Evolutionary conservation across 2,329 filamentous ascomycete genomes (phyloP).

Genomic region (Xylariomycetidae sp.): DNA sequence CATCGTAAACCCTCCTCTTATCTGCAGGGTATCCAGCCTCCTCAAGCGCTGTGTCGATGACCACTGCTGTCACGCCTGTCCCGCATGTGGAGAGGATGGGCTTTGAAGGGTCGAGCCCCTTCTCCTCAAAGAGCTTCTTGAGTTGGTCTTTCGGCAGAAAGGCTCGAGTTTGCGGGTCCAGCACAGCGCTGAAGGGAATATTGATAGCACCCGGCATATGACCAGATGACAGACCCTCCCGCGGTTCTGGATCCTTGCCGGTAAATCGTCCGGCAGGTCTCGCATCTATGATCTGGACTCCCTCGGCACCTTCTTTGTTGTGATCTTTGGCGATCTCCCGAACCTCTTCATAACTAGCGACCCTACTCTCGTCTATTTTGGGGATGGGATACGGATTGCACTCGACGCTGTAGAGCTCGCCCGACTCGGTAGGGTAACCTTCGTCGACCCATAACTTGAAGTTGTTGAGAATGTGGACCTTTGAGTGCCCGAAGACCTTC

Average conservation of each 20-base stretch:
- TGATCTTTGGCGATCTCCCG: slow-evolving; percentile 69
- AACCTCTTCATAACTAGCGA: slow-evolving; percentile 79
- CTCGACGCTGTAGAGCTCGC: slow-evolving; percentile 64
- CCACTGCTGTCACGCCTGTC: slow-evolving; percentile 87
- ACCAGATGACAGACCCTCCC: slow-evolving; percentile 79
- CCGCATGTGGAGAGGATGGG: slow-evolving; percentile 87
- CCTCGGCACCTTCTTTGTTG: slow-evolving; percentile 78
- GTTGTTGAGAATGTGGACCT: slow-evolving; percentile 90
- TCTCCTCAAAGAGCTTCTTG: slow-evolving; percentile 70
- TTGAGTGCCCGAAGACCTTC: slow-evolving; percentile 80
- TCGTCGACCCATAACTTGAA: slow-evolving; percentile 90
- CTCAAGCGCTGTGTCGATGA: slow-evolving; percentile 81
- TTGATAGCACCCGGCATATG: slow-evolving; percentile 88
- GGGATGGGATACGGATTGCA: slow-evolving; percentile 62
- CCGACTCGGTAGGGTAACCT: slow-evolving; percentile 77
- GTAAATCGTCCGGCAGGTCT: slow-evolving; percentile 74
- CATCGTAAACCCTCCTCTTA: slow-evolving; percentile 79
- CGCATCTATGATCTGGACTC: slow-evolving; percentile 85
- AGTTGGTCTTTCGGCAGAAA: slow-evolving; percentile 70
- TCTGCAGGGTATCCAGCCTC: slow-evolving; percentile 67
- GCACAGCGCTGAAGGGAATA: slow-evolving; percentile 71
- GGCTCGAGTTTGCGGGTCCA: slow-evolving; percentile 79
- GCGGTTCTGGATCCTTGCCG: slow-evolving; percentile 79
- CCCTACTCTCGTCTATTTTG: slow-evolving; percentile 55
- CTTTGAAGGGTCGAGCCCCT: slow-evolving; percentile 71